These are phyloP conservation scores for Platanthera zijinensis DNA, from an alignment of 106 monocot species.

Conservation along the genomic window DNA sequence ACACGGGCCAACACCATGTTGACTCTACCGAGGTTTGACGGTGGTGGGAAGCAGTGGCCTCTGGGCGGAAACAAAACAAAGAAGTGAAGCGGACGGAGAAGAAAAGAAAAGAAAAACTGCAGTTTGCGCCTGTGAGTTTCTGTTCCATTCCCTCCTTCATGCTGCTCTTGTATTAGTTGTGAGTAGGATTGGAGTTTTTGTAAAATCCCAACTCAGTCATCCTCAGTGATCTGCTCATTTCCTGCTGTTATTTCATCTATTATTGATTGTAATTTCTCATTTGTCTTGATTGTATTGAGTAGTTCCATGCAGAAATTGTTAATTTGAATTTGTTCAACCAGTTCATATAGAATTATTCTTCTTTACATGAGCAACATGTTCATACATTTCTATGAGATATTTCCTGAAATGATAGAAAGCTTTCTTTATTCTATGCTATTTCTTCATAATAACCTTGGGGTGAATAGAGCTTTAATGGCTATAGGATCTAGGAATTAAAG, in stretches of 20 bases:
- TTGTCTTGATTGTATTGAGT: not conserved
- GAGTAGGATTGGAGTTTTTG: constrained; percentile 26
- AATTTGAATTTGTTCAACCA: not conserved
- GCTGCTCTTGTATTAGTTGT: not conserved
- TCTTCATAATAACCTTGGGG: no score
- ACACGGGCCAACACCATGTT: constrained; percentile 18
- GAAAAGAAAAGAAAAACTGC: no score
- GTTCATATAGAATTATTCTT: not conserved
- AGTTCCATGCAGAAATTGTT: not conserved
- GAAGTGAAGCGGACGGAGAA: not conserved
- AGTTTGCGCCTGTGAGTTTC: not conserved
- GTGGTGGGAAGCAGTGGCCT: constrained; percentile 16
- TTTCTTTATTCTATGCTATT: no score
- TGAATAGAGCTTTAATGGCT: no score
- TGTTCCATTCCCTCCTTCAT: constrained; percentile 1
- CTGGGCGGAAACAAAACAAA: not conserved
- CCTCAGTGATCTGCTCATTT: not conserved
- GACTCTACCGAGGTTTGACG: constrained; percentile 20
- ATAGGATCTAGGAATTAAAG: no score
- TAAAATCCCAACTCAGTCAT: constrained; percentile 13
- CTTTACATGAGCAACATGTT: no score
- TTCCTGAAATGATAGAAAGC: no score
- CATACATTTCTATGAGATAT: no score
- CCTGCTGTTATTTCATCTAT: not conserved
- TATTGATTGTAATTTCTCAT: not conserved